A percentile compares a stretch with the other conserved stretches of the same genome.
Conservation (phyloP, 768 basidiomycete genomes). For the Panaeolus papilionaceus region DNA sequence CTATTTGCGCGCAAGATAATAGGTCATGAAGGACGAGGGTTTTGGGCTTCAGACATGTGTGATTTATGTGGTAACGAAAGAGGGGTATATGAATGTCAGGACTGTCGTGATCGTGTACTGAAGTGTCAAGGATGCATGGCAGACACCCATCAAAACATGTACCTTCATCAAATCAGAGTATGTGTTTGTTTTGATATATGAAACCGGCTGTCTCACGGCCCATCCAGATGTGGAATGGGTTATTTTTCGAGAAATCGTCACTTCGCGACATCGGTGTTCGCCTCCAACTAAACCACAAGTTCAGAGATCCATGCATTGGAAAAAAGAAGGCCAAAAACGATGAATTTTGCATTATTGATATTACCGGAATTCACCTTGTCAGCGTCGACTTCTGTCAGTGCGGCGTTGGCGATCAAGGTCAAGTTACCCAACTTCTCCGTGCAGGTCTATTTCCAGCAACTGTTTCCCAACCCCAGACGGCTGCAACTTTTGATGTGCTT, state of each 20-base stretch:
- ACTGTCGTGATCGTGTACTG: not conserved
- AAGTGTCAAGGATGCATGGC: not conserved
- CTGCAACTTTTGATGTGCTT: conserved; percentile 32
- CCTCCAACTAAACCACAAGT: conserved; percentile 25
- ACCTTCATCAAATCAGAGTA: not conserved
- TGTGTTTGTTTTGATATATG: not conserved
- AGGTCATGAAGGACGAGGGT: not conserved
- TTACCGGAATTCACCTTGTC: conserved; percentile 34
- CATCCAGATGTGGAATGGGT: conserved; percentile 13
- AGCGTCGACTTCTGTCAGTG: conserved; percentile 33
- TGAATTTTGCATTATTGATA: conserved; percentile 28
- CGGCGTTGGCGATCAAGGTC: conserved; percentile 16
- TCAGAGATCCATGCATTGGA: conserved; percentile 24
- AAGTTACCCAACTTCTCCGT: conserved; percentile 31
- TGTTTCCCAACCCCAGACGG: conserved; percentile 26
- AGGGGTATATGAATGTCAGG: not conserved
- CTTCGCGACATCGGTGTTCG: conserved; percentile 20
- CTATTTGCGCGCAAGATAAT: not conserved
- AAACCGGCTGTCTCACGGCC: not conserved
- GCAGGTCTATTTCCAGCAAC: conserved; percentile 35
- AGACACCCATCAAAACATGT: not conserved
- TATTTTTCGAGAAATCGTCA: conserved; percentile 17
- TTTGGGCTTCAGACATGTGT: not conserved
- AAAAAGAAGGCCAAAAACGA: conserved; percentile 15
- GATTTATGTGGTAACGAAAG: not conserved